Percentiles rank a stretch among this genome's conserved stretches.
Conservation (phyloP, 768 basidiomycete genomes). For the Tylopilus subfusipes region DNA sequence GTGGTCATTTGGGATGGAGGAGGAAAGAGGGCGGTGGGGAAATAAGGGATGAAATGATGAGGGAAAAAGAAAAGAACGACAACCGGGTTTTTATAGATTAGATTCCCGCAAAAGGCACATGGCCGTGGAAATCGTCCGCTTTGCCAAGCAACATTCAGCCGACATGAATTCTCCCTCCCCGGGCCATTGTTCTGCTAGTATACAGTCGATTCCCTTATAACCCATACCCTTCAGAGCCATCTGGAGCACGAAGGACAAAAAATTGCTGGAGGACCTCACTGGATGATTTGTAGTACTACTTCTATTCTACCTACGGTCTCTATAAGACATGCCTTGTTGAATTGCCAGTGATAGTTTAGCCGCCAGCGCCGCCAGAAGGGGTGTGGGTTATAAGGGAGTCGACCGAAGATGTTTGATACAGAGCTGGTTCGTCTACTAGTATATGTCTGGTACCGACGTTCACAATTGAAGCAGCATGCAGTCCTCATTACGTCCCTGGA, state of each 20-base stretch:
- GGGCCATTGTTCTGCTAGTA: constrained; percentile 3
- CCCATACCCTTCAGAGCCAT: too few species aligned
- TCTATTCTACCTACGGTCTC: too few species aligned
- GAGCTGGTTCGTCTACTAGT: constrained; percentile 1
- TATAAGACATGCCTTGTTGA: too few species aligned
- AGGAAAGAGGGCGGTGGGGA: constrained; percentile 20
- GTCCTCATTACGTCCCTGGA: constrained; percentile 3
- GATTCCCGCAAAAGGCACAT: constrained; percentile 39
- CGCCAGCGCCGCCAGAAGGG: too few species aligned
- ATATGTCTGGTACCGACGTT: neutral
- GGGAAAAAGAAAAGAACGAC: constrained; percentile 19
- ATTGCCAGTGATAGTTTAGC: too few species aligned
- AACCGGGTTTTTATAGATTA: constrained; percentile 49
- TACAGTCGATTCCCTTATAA: too few species aligned
- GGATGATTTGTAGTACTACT: too few species aligned
- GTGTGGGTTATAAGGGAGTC: too few species aligned
- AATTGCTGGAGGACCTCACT: too few species aligned
- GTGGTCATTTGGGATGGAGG: constrained; percentile 36
- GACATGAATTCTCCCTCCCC: constrained; percentile 10
- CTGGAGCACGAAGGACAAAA: too few species aligned
- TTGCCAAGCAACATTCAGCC: constrained; percentile 13
- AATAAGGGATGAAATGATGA: constrained; percentile 24
- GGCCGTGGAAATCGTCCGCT: constrained; percentile 21
- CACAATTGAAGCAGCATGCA: constrained; percentile 1
- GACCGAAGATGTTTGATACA: too few species aligned